Evolutionary conservation across 2,329 filamentous ascomycete species (phyloP), one percentile per base, ranked within the genome.

Genomic region (Calonectria honghensis): DNA sequence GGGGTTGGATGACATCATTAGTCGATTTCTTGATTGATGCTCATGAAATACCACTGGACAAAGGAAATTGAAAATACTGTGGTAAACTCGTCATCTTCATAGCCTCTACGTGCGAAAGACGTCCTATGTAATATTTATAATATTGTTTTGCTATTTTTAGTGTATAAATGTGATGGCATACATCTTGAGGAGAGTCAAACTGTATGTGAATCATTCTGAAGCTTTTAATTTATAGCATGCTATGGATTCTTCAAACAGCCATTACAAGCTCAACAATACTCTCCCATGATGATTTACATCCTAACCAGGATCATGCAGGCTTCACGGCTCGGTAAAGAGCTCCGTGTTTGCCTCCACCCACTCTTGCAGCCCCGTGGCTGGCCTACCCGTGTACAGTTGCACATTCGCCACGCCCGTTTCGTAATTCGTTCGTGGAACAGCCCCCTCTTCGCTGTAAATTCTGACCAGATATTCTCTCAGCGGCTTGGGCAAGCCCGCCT

Each of bases 401-500:
- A 57, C 18, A n/a, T 57, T 57, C 1, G 18, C 20, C 5, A 57
- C 52, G 16, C 52, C 52, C 16, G 31, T 57, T 32, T 57, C 52
- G 5, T 57, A 57, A 57, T 35, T n/a, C 0, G 52, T 31, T 2
- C 10, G 29, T 4, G 29, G 5, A 20, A 35, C 18, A 57, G 1
- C 5, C 5, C 32, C 52, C 2, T 18, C 20, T 32, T 6, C 32
- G 27, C 32, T n/a, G 31, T 59, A 14, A 24, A 59, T 20, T 2
- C n/a, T 32, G 31, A 59, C 54, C 54, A 59, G 20, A n/a, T 59
- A 59, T 59, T 59, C 54, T 59, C 32, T 14, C 20, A 59, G 13
- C 7, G 32, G 0, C 6, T 59, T 59, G 4, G 54, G 32, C 20
- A 59, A 7, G 6, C 54, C 54, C 1, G 32, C 54, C 29, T n/a